Evolutionary conservation across 345 rosid genomes (phyloP).

Genomic region (Gossypium longicalyx): DNA sequence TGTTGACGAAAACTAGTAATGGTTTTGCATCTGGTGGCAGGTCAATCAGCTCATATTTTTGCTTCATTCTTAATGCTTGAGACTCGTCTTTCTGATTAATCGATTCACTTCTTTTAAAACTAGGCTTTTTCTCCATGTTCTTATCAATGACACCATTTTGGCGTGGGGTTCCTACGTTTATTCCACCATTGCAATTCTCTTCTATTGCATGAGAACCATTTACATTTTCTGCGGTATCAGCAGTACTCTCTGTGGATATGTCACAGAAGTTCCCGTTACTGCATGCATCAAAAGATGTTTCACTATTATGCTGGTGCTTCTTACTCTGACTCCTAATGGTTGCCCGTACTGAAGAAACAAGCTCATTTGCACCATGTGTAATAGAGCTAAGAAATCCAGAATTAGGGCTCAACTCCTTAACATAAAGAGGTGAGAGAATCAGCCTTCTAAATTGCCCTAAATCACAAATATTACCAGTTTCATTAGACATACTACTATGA

Average conservation of each 20-base stretch:
- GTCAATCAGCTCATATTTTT: conserved; percentile 69
- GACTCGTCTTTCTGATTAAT: conserved; percentile 69
- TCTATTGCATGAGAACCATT: conserved; percentile 44
- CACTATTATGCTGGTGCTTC: conserved; percentile 66
- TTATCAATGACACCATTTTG: conserved; percentile 44
- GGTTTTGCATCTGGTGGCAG: conserved; percentile 80
- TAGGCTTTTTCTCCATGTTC: conserved; percentile 43
- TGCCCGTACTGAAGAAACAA: conserved; percentile 92
- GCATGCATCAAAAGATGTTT: conserved; percentile 52
- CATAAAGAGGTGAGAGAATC: conserved; percentile 82
- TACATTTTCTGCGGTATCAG: conserved; percentile 38
- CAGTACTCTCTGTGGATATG: conserved; percentile 50
- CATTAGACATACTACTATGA: conserved; percentile 65
- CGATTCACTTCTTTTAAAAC: conserved; percentile 63
- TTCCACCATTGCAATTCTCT: conserved; percentile 45
- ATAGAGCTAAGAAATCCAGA: conserved; percentile 79
- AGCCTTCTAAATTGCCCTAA: conserved; percentile 78
- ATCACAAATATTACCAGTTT: conserved; percentile 86
- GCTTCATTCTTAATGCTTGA: conserved; percentile 56
- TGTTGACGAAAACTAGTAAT: conserved; percentile 76
- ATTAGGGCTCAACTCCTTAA: conserved; percentile 56
- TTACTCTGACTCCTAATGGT: conserved; percentile 85
- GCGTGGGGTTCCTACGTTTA: conserved; percentile 28
- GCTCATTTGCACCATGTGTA: conserved; percentile 93
- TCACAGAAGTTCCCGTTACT: conserved; percentile 53